phyloP scores from a whole-genome alignment of 352 stramenopile genomes.

The Phytopythium sindhum region DNA sequence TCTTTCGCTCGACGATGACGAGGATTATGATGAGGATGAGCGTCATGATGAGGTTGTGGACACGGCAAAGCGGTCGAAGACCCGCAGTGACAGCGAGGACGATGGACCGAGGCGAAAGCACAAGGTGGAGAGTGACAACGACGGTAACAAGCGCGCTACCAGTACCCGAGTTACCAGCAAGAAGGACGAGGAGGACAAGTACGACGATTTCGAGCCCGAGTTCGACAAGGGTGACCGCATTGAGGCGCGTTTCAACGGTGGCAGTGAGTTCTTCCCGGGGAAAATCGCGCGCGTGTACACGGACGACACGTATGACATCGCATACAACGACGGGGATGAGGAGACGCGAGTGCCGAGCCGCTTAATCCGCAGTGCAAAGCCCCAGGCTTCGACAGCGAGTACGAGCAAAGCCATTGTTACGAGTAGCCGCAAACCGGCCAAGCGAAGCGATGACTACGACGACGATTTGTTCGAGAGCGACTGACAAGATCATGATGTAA shows the following conservation, averaged over 20 bases:
- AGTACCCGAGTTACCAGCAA: background rate
- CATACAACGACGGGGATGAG: constrained; percentile 73
- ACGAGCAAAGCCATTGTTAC: background rate
- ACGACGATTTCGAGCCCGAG: constrained; percentile 43
- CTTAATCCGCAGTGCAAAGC: constrained; percentile 31
- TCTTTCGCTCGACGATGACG: constrained; percentile 39
- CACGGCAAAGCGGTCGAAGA: background rate
- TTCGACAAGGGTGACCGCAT: constrained; percentile 55
- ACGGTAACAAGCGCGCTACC: background rate
- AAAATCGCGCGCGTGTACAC: constrained; percentile 44
- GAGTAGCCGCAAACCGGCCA: constrained; percentile 10
- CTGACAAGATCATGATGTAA: constrained; percentile 9
- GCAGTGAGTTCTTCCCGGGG: constrained; percentile 41
- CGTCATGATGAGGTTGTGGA: constrained; percentile 6
- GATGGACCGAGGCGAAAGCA: constrained; percentile 7
- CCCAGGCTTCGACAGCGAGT: background rate
- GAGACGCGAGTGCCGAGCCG: constrained; percentile 45
- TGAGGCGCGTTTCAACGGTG: constrained; percentile 61
- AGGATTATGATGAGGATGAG: constrained; percentile 23
- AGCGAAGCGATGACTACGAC: constrained; percentile 38
- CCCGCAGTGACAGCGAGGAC: constrained; percentile 12
- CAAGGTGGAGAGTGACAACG: constrained; percentile 6
- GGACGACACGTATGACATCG: constrained; percentile 58
- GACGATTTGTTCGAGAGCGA: constrained; percentile 65
- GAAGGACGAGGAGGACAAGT: constrained; percentile 11